phyloP scores from a whole-genome alignment of 1,284 basidiomycete species.

The Neonothopanus nambi region DNA sequence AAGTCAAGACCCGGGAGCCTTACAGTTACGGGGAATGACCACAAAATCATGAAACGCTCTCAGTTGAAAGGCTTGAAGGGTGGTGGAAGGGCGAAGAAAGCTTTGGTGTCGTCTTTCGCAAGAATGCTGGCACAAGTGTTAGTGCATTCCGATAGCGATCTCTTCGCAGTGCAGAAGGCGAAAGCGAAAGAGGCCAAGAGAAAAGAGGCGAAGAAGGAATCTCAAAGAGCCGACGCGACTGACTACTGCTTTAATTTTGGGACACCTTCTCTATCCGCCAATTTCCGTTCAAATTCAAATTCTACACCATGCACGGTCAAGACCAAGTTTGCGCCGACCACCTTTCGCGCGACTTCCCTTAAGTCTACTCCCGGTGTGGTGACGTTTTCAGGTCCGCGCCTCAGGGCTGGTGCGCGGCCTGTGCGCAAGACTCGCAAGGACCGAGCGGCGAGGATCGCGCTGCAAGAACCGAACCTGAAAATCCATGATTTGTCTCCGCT shows the following conservation, averaged over 20 bases:
- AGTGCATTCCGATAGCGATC: not conserved
- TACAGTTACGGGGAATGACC: not conserved
- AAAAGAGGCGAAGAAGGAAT: not conserved
- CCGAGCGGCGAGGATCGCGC: not conserved
- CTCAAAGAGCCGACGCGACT: not conserved
- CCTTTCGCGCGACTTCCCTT: too few relatives aligned
- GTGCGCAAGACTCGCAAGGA: slow-evolving; percentile 14
- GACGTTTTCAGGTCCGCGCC: not conserved
- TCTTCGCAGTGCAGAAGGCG: not conserved
- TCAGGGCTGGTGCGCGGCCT: not conserved
- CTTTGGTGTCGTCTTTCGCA: slow-evolving; percentile 10
- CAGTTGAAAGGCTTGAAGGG: not conserved
- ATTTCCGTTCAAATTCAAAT: not conserved
- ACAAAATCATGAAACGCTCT: not conserved
- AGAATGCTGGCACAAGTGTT: slow-evolving; percentile 7
- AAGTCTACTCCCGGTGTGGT: too few relatives aligned
- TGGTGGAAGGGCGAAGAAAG: not conserved
- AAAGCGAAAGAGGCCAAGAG: not conserved
- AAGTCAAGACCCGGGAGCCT: too few relatives aligned
- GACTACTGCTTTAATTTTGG: slow-evolving; percentile 9
- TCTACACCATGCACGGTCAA: too few relatives aligned
- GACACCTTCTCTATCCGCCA: slow-evolving; percentile 1
- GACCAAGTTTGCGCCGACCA: too few relatives aligned
- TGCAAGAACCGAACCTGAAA: too few relatives aligned
- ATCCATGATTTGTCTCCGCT: too few relatives aligned